Evolutionary conservation across 352 stramenopile genomes (phyloP).

Genomic region (Pythium chondricola): DNA sequence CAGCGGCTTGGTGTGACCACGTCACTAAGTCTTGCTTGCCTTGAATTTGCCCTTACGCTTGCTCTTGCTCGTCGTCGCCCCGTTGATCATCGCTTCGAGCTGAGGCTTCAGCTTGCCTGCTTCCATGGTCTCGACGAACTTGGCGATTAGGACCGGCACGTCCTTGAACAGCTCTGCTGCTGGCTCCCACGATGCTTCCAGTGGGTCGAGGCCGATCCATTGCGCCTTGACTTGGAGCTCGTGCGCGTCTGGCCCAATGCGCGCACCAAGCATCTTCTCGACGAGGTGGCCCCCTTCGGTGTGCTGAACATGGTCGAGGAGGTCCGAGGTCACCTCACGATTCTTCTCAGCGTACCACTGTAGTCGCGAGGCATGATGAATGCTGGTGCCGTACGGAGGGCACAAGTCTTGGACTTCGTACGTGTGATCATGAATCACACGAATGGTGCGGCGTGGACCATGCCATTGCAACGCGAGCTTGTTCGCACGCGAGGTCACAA

Average conservation of each 20-base stretch:
- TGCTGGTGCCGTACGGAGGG: background rate
- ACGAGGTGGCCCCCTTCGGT: constrained; percentile 5
- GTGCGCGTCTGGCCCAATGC: background rate
- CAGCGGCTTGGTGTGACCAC: too few species aligned
- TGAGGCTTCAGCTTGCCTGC: background rate
- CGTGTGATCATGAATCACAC: background rate
- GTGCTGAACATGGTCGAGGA: constrained; percentile 1
- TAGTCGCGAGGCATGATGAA: constrained; percentile 1
- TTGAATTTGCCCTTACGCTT: background rate
- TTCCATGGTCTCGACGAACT: background rate
- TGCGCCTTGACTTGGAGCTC: background rate
- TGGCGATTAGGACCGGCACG: background rate
- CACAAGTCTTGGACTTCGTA: background rate
- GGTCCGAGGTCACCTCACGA: background rate
- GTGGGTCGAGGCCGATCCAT: constrained; percentile 1
- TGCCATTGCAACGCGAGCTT: background rate
- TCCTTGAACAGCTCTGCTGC: constrained; percentile 10
- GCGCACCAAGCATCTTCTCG: background rate
- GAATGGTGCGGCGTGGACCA: background rate
- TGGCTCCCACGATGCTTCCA: constrained; percentile 1
- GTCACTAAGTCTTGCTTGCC: too few species aligned
- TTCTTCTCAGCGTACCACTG: background rate
- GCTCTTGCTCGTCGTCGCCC: background rate
- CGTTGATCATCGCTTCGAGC: background rate
- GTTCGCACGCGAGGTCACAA: background rate